phyloP scores from a whole-genome alignment of 1,284 basidiomycete genomes.

The Sanghuangporus baumii region DNA sequence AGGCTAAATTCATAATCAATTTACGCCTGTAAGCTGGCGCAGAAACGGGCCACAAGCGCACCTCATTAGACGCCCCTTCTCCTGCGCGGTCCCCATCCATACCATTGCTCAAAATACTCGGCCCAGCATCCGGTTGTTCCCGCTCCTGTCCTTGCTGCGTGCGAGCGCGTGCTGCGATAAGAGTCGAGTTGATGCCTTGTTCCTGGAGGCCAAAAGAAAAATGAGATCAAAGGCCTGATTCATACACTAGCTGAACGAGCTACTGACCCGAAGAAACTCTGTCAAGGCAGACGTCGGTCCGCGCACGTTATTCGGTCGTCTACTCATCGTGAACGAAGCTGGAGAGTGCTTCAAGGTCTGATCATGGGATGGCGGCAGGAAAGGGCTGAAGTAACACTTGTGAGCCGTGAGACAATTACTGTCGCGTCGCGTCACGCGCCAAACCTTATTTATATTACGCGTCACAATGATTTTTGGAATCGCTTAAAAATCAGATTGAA shows the following conservation, averaged over 20 bases:
- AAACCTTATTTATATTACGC: background rate
- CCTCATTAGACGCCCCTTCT: conserved; percentile 15
- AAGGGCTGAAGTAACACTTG: background rate
- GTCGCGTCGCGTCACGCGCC: conserved; percentile 8
- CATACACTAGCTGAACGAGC: conserved; percentile 18
- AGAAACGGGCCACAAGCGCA: background rate
- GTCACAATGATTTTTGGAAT: background rate
- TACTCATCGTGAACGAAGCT: background rate
- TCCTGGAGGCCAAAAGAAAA: conserved; percentile 42
- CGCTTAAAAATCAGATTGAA: too few relatives aligned
- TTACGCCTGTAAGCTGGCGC: background rate
- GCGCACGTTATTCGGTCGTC: conserved; percentile 57
- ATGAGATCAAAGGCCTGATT: background rate
- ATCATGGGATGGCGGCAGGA: background rate
- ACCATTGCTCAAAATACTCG: conserved; percentile 36
- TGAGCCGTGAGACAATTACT: background rate
- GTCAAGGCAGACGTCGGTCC: conserved; percentile 91
- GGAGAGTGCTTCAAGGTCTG: background rate
- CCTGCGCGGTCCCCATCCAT: conserved; percentile 23
- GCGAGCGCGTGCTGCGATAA: conserved; percentile 49
- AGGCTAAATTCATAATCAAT: conserved; percentile 17
- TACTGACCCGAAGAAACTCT: conserved; percentile 77
- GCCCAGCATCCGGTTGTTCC: conserved; percentile 40
- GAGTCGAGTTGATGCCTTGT: conserved; percentile 70
- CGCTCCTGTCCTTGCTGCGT: conserved; percentile 18